phyloP scores from a whole-genome alignment of 1,284 basidiomycete species.

The Phaffia rhodozyma region DNA sequence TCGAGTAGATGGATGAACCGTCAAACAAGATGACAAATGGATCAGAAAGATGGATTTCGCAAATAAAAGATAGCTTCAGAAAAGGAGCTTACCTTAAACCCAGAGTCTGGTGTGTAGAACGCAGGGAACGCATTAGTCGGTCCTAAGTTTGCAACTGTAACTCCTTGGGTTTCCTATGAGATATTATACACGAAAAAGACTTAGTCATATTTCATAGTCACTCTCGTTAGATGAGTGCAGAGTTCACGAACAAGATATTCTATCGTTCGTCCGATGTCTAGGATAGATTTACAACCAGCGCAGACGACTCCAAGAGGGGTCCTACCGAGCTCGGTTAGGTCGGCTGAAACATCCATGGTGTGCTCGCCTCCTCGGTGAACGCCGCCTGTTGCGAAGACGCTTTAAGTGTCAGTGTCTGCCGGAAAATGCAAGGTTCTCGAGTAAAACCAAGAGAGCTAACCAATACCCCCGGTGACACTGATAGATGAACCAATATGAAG shows the following conservation, averaged over 20 bases:
- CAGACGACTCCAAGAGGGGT: conserved; percentile 84
- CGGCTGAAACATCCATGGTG: conserved; percentile 89
- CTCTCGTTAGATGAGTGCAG: background rate
- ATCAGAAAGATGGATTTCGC: background rate
- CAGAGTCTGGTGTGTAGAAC: conserved; percentile 79
- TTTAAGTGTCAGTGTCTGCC: background rate
- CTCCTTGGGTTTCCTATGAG: conserved; percentile 81
- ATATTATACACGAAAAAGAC: background rate
- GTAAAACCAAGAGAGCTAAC: conserved; percentile 15
- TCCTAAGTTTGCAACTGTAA: conserved; percentile 75
- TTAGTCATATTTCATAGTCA: too few relatives aligned
- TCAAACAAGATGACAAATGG: too few relatives aligned
- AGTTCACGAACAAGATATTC: conserved; percentile 64
- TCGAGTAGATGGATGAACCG: background rate
- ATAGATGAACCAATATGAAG: background rate
- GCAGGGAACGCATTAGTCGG: conserved; percentile 69
- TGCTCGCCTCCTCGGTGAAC: conserved; percentile 87
- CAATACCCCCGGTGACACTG: conserved; percentile 37
- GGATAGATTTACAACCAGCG: conserved; percentile 87
- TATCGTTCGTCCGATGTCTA: conserved; percentile 83
- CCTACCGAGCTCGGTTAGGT: conserved; percentile 66
- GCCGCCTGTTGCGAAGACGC: conserved; percentile 35
- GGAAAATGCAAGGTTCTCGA: too few relatives aligned
- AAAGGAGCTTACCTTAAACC: conserved; percentile 51
- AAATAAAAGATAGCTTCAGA: background rate